Base-by-base conservation (phyloP, 2,329 filamentous ascomycete genomes). In the Cryphonectria japonica region DNA sequence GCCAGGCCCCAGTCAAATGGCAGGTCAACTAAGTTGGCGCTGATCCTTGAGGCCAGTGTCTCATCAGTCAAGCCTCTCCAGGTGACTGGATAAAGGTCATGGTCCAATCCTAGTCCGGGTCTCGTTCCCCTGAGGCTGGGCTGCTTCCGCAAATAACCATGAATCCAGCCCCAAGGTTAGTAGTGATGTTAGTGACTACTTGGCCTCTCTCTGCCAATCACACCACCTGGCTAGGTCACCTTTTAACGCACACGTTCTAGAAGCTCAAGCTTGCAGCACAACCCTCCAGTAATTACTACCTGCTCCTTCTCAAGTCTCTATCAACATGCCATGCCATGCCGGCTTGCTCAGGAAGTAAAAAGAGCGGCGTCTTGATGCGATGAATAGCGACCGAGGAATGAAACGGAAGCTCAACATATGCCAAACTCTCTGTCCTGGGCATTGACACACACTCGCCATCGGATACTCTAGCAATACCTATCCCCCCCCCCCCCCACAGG, bases 31-130 rank as follows among this genome's bases (percentile, higher is more conserved):
- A 32, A 59, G 54, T 32, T 59, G 54, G 54, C 26, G 59, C 59
- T 39, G 59, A 61, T 61, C 59, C 59, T 61, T 39, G 22, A 61
- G 59, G 59, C 59, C 59, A 61, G 59, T 61, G 59, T 61, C 59
- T 61, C 59, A 61, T 61, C 59, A 39, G 59, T 13, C 32, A 61
- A 61, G 59, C 59, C 59, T 61, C 59, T 61, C 34, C 32, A 37
- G 59, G 59, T 39, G 59, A 37, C 32, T 61, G 59, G 59, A 32
- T 29, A 34, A 39, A 39, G 46, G 22, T 11, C 59, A 34, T 61
- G 34, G 34, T 22, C 59, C 32, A 39, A 34, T 37, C 59, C 59
- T 39, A 13, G 59, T 7, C 59, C 59, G 22, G 46, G 46, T 50
- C 46, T 50, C 19, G 22, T 3, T 22, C 57, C 63, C 63, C 63